Evolutionary conservation across 495 filamentous ascomycete species (phyloP).

Genomic region (Lophiotrema nucula): DNA sequence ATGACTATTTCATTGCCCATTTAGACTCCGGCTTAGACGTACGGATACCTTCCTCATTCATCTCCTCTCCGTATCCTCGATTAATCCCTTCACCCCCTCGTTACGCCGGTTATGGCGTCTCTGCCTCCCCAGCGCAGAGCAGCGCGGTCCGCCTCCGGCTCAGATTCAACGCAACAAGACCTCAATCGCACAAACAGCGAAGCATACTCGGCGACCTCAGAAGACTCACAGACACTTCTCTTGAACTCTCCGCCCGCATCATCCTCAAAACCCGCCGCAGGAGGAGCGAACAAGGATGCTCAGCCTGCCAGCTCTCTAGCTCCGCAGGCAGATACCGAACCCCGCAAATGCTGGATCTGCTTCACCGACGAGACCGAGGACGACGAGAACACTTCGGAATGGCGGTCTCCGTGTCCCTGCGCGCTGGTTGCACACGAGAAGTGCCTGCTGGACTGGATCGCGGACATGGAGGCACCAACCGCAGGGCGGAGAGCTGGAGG

Average conservation of each 20-base stretch:
- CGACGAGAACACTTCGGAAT: conserved; percentile 61
- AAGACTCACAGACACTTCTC: conserved; percentile 42
- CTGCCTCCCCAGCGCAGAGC: conserved; percentile 31
- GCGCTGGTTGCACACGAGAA: conserved; percentile 85
- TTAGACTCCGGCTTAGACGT: too few species aligned
- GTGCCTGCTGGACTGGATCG: conserved; percentile 88
- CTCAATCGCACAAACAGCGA: conserved; percentile 26
- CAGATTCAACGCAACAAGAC: conserved; percentile 13
- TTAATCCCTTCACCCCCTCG: background rate
- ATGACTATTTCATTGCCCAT: too few species aligned
- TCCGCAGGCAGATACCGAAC: conserved; percentile 27
- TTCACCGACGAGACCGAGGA: conserved; percentile 81
- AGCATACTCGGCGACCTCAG: conserved; percentile 28
- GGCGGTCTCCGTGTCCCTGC: conserved; percentile 87
- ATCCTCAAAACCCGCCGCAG: conserved; percentile 2
- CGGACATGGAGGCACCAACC: conserved; percentile 68
- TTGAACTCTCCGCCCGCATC: conserved; percentile 25
- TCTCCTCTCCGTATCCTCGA: background rate
- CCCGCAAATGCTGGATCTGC: conserved; percentile 90
- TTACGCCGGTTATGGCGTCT: too few species aligned
- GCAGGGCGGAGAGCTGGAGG: conserved; percentile 50
- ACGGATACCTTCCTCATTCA: too few species aligned
- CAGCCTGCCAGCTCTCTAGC: background rate
- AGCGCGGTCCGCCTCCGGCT: conserved; percentile 7
- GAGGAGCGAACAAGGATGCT: background rate